phyloP scores from a whole-genome alignment of 805 yeast genomes.

The Wickerhamiella vanderwaltii region DNA sequence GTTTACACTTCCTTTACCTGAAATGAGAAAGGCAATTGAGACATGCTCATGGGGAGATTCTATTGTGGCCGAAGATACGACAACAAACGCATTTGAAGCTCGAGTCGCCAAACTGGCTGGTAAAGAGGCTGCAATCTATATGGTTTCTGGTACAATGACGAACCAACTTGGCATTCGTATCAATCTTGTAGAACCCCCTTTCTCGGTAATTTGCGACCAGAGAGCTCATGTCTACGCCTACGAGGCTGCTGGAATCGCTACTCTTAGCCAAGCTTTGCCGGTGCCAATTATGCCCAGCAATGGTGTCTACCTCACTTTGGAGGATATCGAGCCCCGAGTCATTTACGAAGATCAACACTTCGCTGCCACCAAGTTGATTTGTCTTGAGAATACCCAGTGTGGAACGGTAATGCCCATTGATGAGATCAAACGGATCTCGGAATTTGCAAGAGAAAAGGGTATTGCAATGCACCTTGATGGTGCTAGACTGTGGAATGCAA shows the following conservation, averaged over 20 bases:
- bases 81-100: conserved; percentile 51
- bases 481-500: conserved; percentile 92
- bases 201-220: conserved; percentile 73
- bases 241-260: conserved; percentile 89
- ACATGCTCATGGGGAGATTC: conserved; percentile 66
- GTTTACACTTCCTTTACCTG: conserved; percentile 72
- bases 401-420: conserved; percentile 73
- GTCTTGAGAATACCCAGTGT: conserved; percentile 79
- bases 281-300: conserved; percentile 68
- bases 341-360: conserved; percentile 74
- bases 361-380: conserved; percentile 77
- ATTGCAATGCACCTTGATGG: conserved; percentile 78
- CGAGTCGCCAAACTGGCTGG: conserved; percentile 60
- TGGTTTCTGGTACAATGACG: conserved; percentile 82
- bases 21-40: conserved; percentile 53
- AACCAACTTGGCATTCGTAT: conserved; percentile 78
- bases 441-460: conserved; percentile 50
- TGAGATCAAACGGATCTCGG: conserved; percentile 58
- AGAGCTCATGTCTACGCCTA: conserved; percentile 71
- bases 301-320: conserved; percentile 64
- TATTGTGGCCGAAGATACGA: conserved; percentile 74
- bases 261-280: conserved; percentile 85
- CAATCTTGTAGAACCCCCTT: conserved; percentile 69
- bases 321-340: conserved; percentile 54
- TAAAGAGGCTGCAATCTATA: conserved; percentile 67